phyloP scores from a whole-genome alignment of 2,329 filamentous ascomycete species.

The Sarocladium kiliense region DNA sequence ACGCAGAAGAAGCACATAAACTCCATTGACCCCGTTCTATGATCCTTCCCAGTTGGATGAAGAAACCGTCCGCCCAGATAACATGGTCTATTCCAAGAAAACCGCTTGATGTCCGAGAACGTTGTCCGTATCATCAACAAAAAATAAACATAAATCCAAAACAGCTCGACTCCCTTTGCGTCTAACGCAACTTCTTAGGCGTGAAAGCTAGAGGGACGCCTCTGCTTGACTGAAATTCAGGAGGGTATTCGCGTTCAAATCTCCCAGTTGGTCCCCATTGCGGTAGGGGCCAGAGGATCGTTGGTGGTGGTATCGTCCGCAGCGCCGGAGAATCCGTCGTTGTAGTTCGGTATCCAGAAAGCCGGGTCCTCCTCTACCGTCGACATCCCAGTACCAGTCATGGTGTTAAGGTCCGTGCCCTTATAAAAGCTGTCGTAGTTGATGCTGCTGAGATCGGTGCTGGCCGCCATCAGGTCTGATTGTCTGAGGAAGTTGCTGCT shows the following conservation, averaged over 20 bases:
- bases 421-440: slow-evolving; percentile 54
- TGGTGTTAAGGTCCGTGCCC: slow-evolving; percentile 35
- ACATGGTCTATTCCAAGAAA: slow-evolving; percentile 1
- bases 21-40: slow-evolving; percentile 2
- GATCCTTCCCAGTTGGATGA: neutral
- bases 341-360: slow-evolving; percentile 45
- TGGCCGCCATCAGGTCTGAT: slow-evolving; percentile 34
- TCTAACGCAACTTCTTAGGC: neutral
- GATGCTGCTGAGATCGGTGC: slow-evolving; percentile 41
- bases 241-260: slow-evolving; percentile 19
- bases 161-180: neutral
- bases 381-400: slow-evolving; percentile 37
- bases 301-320: slow-evolving; percentile 30
- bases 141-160: neutral
- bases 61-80: neutral
- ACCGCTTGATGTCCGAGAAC: neutral
- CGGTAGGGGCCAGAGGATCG: slow-evolving; percentile 25
- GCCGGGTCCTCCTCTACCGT: slow-evolving; percentile 47
- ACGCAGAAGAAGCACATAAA: neutral
- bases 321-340: slow-evolving; percentile 26
- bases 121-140: neutral
- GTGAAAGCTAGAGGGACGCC: neutral
- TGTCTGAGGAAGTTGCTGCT: slow-evolving; percentile 43
- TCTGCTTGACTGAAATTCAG: neutral
- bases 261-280: slow-evolving; percentile 29